Evolutionary conservation across 768 basidiomycete genomes (phyloP), one percentile per base, ranked within the genome.

Genomic region (Cystobasidiopsis lactophilus): DNA sequence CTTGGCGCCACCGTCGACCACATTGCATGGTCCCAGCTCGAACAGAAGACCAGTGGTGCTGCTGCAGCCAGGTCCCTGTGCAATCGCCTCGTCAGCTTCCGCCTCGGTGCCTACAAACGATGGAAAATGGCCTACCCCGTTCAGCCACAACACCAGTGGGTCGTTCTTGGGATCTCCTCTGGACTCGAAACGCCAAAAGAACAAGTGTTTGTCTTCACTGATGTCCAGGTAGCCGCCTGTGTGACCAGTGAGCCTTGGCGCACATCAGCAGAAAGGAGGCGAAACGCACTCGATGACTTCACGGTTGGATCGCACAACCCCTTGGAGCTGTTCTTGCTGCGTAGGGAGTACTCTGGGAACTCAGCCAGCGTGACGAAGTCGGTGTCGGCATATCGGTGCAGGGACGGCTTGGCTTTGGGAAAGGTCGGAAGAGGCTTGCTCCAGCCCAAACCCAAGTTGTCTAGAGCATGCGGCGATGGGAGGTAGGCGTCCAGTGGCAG

Each of bases 81-180:
- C 23, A 27, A 2, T 26, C 19, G 38, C 38, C 19, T 19, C 5
- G 27, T 40, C 29, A 24, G 27, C 3, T 23, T n/a, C n/a, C n/a
- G n/a, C n/a, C n/a, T n/a, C n/a, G n/a, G n/a, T n/a, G 37, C 26
- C 33, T 16, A 9, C 44, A 51, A 37, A 31, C 49, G 5, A 29
- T n/a, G 19, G 56, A 30, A n/a, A n/a, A n/a, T n/a, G n/a, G n/a
- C n/a, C n/a, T n/a, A n/a, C n/a, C n/a, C n/a, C n/a, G n/a, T n/a
- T 85, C n/a, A 85, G 70, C 89, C 89, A 93, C 44, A 93, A 71
- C 9, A 89, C 72, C 2, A 95, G 73, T 3, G 88, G 89, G 5
- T 82, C 85, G 50, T 76, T 71, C 48, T 73, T 67, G 0, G 91
- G 88, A 18, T 75, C 72, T 51, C 68, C 70, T 33, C 88, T 73